Conservation (phyloP, 1,284 basidiomycete genomes). For the Sporisorium sorghi region DNA sequence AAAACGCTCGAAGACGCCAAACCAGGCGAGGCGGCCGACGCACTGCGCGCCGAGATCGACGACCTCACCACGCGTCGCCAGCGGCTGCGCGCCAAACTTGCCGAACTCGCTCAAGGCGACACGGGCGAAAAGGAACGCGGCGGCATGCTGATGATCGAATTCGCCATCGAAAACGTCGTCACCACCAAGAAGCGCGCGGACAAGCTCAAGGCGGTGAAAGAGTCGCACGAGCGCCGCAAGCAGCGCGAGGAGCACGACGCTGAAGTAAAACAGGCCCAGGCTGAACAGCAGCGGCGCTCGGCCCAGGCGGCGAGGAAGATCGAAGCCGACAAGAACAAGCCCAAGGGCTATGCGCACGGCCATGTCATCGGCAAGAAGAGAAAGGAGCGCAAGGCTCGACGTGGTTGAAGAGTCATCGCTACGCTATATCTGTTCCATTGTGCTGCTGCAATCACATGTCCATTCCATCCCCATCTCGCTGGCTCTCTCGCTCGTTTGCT, state of each 20-base stretch:
- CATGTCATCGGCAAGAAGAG: conserved; percentile 66
- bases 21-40: conserved; percentile 25
- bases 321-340: conserved; percentile 38
- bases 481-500: no score
- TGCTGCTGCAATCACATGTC: conserved; percentile 4
- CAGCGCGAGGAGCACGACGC: conserved; percentile 24
- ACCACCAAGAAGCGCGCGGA: conserved; percentile 61
- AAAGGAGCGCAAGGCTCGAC: conserved; percentile 52
- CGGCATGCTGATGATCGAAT: conserved; percentile 65
- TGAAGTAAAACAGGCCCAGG: conserved; percentile 3
- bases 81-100: conserved; percentile 48
- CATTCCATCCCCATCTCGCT: background rate
- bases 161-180: conserved; percentile 66
- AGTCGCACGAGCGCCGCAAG: conserved; percentile 38
- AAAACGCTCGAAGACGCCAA: conserved; percentile 35
- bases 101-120: conserved; percentile 47
- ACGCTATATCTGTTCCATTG: background rate
- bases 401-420: conserved; percentile 9
- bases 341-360: conserved; percentile 46
- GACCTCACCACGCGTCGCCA: conserved; percentile 53
- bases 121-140: conserved; percentile 58
- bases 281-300: conserved; percentile 20
- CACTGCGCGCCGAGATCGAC: conserved; percentile 20
- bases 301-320: conserved; percentile 38
- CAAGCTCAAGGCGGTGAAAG: conserved; percentile 51